Evolutionary conservation across 2,329 filamentous ascomycete genomes (phyloP), one percentile per base, ranked within the genome.

Genomic region (Alternaria viburni): DNA sequence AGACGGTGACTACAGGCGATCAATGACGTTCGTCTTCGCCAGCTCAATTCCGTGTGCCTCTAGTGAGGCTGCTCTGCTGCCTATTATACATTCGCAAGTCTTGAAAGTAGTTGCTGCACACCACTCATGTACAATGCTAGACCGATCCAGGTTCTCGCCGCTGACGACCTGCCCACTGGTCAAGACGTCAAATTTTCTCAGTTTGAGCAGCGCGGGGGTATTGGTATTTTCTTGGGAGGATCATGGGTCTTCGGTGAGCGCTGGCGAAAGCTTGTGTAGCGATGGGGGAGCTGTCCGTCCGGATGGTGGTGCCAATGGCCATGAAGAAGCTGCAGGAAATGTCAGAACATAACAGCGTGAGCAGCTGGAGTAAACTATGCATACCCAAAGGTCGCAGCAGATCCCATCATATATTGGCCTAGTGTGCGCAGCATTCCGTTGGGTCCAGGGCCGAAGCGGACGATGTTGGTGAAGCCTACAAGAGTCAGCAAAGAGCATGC

Each of bases 301-400:
- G 91, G 76, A 99, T 97, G 47, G 97, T 94, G 73, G 93, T 97
- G 72, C 96, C 96, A 73, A 99, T 97, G 61, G 93, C 95, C 96
- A 99, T 99, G 87, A 99, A 99, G 84, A 98, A 97, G 58, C 87
- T 89, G 70, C 7, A 17, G 10, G 11, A 23, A 5, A 41, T n/a
- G 71, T 76, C 59, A 79, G 71, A 59, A n/a, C 28, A 15, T 25
- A 43, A 5, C 13, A 36, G 5, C 28, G n/a, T 10, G 17, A 30
- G 10, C 9, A 6, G 7, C 17, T 21, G 8, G 15, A 44, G 23
- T 11, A 36, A 6, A 25, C 3, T 19, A 19, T 54, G 73, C 86
- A 67, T 88, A 97, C 95, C 95, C 96, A 80, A 99, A 99, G 10
- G 95, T 98, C 50, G 93, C 93, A 44, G 94, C 94, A 25, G 95